Conservation (phyloP, 1,284 basidiomycete species). For the Cryptococcus sp. region DNA sequence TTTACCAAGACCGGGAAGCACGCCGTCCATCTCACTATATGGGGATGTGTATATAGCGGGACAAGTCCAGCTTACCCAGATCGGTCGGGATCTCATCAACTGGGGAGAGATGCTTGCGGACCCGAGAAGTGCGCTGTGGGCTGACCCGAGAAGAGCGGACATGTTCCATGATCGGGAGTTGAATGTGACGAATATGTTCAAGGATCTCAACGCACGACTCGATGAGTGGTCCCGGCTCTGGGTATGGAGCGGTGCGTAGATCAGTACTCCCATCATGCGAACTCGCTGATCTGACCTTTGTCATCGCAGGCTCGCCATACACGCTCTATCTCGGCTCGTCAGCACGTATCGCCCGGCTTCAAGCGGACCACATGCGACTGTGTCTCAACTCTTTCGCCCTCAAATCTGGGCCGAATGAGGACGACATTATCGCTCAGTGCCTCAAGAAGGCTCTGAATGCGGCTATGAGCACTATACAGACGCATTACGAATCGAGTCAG, state of each 20-base stretch:
- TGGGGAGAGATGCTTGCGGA: slow-evolving; percentile 36
- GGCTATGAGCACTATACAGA: slow-evolving; percentile 37
- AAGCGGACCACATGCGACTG: slow-evolving; percentile 40
- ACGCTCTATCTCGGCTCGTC: slow-evolving; percentile 36
- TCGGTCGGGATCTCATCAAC: slow-evolving; percentile 36
- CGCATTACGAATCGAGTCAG: slow-evolving; percentile 37
- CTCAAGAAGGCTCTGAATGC: slow-evolving; percentile 38
- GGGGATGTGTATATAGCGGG: slow-evolving; percentile 42
- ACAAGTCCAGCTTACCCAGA: slow-evolving; percentile 38
- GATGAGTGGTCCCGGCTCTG: slow-evolving; percentile 41
- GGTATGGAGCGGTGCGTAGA: slow-evolving; percentile 37
- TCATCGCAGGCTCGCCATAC: slow-evolving; percentile 32
- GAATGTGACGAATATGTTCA: slow-evolving; percentile 30
- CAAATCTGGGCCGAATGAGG: slow-evolving; percentile 27
- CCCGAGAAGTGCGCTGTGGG: slow-evolving; percentile 17
- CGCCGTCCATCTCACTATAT: slow-evolving; percentile 26
- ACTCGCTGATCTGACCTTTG: background rate
- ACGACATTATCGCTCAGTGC: slow-evolving; percentile 28
- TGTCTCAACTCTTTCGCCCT: slow-evolving; percentile 42
- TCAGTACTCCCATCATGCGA: background rate
- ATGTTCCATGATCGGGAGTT: slow-evolving; percentile 25
- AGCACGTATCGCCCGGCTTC: slow-evolving; percentile 32
- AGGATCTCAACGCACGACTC: slow-evolving; percentile 33
- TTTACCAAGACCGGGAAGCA: slow-evolving; percentile 26
- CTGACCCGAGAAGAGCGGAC: slow-evolving; percentile 23